Evolutionary conservation across 257 asterid species (phyloP).

Genomic region (Orobanche coerulescens): DNA sequence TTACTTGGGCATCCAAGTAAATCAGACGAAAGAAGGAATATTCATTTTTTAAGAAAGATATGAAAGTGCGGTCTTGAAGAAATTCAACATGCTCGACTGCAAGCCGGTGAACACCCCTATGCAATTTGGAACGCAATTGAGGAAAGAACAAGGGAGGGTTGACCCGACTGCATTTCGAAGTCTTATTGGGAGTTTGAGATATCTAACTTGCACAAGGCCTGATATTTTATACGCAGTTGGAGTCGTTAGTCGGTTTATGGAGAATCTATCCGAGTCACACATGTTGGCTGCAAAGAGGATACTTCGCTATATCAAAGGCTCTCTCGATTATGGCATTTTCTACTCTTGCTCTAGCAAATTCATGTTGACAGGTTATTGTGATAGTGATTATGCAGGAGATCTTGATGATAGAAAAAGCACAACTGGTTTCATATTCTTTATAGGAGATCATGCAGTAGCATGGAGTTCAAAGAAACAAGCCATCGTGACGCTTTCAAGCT

Average conservation of each 20-base stretch:
- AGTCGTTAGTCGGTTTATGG: neutral
- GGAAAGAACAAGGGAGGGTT: too few relatives aligned
- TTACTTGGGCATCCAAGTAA: too few relatives aligned
- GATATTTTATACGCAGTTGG: neutral
- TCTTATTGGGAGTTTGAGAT: too few relatives aligned
- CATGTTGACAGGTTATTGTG: neutral
- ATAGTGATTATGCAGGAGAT: too few relatives aligned
- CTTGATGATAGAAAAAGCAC: neutral
- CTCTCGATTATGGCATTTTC: neutral
- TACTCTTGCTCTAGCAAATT: neutral
- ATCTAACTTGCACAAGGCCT: too few relatives aligned
- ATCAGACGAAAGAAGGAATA: neutral
- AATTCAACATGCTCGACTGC: constrained; percentile 6
- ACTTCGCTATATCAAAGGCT: neutral
- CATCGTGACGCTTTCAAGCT: neutral
- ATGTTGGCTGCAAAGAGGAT: neutral
- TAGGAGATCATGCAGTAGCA: neutral
- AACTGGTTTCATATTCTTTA: neutral
- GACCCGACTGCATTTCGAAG: too few relatives aligned
- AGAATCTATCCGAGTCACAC: neutral
- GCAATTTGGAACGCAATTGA: neutral
- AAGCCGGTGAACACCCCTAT: constrained; percentile 2
- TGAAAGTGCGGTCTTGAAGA: constrained; percentile 5
- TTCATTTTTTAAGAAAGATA: constrained; percentile 1
- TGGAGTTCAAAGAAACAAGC: neutral